These are phyloP conservation scores for Sextonia rubra DNA, from an alignment of 164 flowering plant species.

Conservation along the genomic window DNA sequence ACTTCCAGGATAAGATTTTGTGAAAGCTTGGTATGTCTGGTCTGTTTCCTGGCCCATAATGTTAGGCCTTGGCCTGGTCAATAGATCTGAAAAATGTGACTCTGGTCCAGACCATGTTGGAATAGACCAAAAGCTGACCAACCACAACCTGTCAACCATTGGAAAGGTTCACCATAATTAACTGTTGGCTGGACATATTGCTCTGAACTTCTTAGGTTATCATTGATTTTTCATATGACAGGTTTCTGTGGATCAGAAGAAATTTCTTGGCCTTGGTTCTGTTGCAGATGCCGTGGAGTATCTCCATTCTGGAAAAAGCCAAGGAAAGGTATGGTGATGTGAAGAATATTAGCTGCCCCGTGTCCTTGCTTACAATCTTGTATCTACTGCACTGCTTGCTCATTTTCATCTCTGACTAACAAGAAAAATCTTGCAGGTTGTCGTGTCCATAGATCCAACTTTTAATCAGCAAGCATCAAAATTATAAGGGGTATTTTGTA, in stretches of 20 bases:
- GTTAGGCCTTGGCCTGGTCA: neutral
- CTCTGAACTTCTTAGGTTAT: no score
- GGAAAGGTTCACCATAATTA: no score
- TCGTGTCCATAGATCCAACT: conserved; percentile 82
- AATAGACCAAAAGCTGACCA: no score
- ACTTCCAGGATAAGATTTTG: neutral
- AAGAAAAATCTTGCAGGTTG: conserved; percentile 51
- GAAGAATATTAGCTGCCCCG: neutral
- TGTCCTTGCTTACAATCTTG: neutral
- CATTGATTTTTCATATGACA: conserved; percentile 16
- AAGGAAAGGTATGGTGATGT: conserved; percentile 69
- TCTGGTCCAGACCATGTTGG: no score
- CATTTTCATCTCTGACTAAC: neutral
- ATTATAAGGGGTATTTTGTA: conserved; percentile 23
- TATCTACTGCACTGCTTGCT: neutral
- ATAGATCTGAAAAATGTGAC: neutral
- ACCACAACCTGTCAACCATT: no score
- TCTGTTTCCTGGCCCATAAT: neutral
- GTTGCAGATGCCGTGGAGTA: conserved; percentile 96
- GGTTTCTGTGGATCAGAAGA: conserved; percentile 77
- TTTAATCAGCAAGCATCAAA: conserved; percentile 49
- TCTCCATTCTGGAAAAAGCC: conserved; percentile 95
- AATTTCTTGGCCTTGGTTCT: conserved; percentile 62
- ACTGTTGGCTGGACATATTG: no score
- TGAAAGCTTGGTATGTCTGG: neutral